Evolutionary conservation across 2,329 filamentous ascomycete species (phyloP).

Genomic region (Colletotrichum karsti): DNA sequence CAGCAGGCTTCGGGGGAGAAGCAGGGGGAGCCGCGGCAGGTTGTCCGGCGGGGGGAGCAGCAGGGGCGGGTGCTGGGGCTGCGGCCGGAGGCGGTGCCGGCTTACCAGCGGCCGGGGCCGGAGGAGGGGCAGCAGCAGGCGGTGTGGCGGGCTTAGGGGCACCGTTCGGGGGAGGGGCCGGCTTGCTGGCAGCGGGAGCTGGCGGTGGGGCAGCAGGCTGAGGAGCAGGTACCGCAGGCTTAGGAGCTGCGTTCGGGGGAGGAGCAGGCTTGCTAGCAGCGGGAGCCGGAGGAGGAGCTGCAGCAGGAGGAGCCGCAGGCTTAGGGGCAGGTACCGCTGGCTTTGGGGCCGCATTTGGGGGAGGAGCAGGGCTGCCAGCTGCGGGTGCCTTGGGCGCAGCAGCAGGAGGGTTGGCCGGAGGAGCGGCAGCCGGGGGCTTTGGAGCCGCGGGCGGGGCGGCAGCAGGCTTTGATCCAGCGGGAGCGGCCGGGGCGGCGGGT

Average conservation of each 20-base stretch:
- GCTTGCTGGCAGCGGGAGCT: background rate
- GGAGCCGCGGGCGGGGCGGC: background rate
- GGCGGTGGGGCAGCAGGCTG: background rate
- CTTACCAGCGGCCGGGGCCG: background rate
- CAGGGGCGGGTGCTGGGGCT: background rate
- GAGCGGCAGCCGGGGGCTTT: background rate
- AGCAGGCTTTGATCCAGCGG: background rate
- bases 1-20: background rate
- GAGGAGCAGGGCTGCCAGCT: background rate
- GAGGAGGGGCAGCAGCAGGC: background rate
- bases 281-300: background rate
- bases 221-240: background rate
- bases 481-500: no score
- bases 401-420: background rate
- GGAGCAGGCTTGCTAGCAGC: constrained; percentile 6
- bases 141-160: background rate
- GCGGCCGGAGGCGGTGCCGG: background rate
- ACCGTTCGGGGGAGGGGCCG: background rate
- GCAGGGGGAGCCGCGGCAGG: background rate
- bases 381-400: background rate
- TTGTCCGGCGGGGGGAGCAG: background rate
- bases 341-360: no score
- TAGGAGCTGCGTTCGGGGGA: background rate
- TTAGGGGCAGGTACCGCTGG: no score
- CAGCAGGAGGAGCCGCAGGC: background rate